Base-by-base conservation (phyloP, 2,329 filamentous ascomycete species). In the Trichophyton verrucosum region DNA sequence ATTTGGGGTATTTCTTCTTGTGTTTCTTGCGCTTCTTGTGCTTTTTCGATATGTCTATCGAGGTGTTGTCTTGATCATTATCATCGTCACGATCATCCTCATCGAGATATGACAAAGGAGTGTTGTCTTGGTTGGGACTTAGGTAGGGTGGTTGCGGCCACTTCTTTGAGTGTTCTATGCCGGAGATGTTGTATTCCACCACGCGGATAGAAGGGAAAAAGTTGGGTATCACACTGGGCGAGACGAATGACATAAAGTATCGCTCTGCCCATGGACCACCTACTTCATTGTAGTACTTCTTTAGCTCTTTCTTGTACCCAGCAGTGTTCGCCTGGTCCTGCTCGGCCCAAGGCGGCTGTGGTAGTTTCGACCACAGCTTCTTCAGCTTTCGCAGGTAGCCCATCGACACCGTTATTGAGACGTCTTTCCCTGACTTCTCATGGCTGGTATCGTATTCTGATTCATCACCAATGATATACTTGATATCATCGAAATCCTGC, bases 181-280 rank as follows among this genome's bases (percentile, higher is more conserved):
- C 89, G 0, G 80, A 88, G 60, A 89, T 89, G 71, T 99, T 97
- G 78, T 97, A 99, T 69, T 96, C 89, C 65, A 92, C 79, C n/a
- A 99, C 81, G n/a, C 91, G 84, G 36, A 96, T 74, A 0, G 88
- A 91, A 0, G 92, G 94, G 65, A 91, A 94, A 73, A 90, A 95
- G 70, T 94, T 96, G 5, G 92, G 94, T 7, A 97, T 89, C 42
- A 99, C 78, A 70, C 91, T 97, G 0, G 92, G 89, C 55, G 86
- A 83, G 61, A 97, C 86, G 27, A 94, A 77, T 0, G 88, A 86
- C 4, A 95, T 74, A 59, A 91, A 86, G 72, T 90, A 99, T 59
- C 91, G 83, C 74, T 99, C 91, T 2, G 85, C 91, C 76, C 84
- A 95, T 64, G 82, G 81, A 3, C 91, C 91, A 20, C 88, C 90